These are phyloP conservation scores for Backusella macrospora DNA, from an alignment of 192 early-diverging fungal species.

Conservation along the genomic window DNA sequence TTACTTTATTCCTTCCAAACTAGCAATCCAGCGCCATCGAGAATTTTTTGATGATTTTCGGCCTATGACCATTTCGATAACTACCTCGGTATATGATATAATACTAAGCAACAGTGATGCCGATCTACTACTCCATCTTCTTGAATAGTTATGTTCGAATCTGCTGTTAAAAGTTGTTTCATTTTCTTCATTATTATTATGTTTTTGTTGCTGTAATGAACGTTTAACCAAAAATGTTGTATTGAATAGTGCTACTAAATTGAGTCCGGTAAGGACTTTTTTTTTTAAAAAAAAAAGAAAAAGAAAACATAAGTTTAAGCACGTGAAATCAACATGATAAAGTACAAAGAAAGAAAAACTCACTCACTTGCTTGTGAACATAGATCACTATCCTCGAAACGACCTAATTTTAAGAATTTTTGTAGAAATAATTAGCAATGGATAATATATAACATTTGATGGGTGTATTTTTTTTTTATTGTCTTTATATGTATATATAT, in stretches of 20 bases:
- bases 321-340: background rate
- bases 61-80: constrained; percentile 25
- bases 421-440: background rate
- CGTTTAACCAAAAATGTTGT: constrained; percentile 18
- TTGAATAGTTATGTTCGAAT: constrained; percentile 11
- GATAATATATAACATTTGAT: background rate
- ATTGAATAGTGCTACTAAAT: constrained; percentile 24
- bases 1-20: constrained; percentile 31
- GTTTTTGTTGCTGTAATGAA: background rate
- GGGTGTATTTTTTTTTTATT: background rate
- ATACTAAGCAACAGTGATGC: constrained; percentile 20
- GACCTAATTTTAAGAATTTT: constrained; percentile 17
- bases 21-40: constrained; percentile 22
- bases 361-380: constrained; percentile 28
- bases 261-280: constrained; percentile 25
- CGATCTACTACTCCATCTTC: background rate
- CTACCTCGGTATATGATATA: constrained; percentile 31
- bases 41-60: constrained; percentile 18
- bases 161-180: constrained; percentile 4
- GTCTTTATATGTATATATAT: background rate
- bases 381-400: constrained; percentile 31
- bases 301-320: background rate
- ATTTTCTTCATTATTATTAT: background rate
- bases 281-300: constrained; percentile 1
- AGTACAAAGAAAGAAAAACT: background rate